Evolutionary conservation across 768 basidiomycete genomes (phyloP).

Genomic region (Lentinula guzmanii): DNA sequence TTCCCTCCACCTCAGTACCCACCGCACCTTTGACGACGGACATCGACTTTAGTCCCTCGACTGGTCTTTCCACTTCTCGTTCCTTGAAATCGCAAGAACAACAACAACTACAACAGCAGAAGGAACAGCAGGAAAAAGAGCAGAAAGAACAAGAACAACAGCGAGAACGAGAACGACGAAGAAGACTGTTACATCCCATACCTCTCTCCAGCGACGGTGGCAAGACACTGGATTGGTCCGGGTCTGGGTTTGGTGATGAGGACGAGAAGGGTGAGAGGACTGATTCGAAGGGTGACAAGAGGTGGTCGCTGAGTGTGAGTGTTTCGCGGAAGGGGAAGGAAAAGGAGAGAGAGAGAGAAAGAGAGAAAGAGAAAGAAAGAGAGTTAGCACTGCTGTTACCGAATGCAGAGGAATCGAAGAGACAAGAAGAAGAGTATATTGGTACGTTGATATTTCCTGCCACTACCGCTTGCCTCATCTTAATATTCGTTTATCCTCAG

Average conservation of each 20-base stretch:
- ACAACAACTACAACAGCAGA: too few relatives aligned
- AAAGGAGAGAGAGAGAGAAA: not conserved
- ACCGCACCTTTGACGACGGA: conserved; percentile 27
- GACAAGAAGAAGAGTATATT: conserved; percentile 52
- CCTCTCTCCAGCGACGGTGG: conserved; percentile 68
- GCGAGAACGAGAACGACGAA: too few relatives aligned
- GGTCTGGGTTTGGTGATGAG: conserved; percentile 31
- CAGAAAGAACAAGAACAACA: too few relatives aligned
- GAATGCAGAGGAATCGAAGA: conserved; percentile 41
- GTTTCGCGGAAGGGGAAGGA: not conserved
- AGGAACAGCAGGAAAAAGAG: too few relatives aligned
- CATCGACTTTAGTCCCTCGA: conserved; percentile 68
- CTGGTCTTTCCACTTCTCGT: conserved; percentile 26
- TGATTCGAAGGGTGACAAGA: not conserved
- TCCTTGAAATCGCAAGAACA: too few relatives aligned
- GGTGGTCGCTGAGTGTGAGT: not conserved
- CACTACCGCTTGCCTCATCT: not conserved
- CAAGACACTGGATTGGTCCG: conserved; percentile 69
- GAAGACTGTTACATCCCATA: conserved; percentile 41
- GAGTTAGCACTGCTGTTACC: conserved; percentile 50
- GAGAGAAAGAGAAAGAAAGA: conserved; percentile 38
- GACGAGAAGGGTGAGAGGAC: conserved; percentile 24
- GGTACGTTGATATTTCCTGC: conserved; percentile 29
- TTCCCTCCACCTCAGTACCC: conserved; percentile 18
- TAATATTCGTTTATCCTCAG: conserved; percentile 23